These are phyloP conservation scores for Phytophthora colocasiae DNA, from an alignment of 352 stramenopile genomes.

Conservation along the genomic window DNA sequence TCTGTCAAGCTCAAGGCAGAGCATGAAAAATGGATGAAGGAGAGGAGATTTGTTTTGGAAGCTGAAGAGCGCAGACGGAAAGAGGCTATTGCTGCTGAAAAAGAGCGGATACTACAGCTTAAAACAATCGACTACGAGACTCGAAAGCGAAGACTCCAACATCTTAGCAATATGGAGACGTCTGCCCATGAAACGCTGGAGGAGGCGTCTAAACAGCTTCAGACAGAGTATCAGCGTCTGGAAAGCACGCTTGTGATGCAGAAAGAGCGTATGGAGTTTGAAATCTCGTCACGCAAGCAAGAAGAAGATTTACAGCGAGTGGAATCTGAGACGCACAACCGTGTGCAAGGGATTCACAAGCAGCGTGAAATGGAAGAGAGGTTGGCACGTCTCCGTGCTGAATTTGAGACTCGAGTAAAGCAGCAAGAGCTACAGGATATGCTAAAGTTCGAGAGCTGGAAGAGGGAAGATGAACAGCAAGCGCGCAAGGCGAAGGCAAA, in stretches of 20 bases:
- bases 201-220: conserved; percentile 64
- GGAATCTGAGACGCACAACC: conserved; percentile 77
- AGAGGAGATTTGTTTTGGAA: conserved; percentile 60
- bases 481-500: conserved; percentile 40
- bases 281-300: conserved; percentile 70
- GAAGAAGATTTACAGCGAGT: conserved; percentile 80
- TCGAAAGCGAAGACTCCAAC: conserved; percentile 63
- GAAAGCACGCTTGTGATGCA: conserved; percentile 60
- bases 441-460: conserved; percentile 78
- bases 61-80: conserved; percentile 70
- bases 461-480: conserved; percentile 67
- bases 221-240: conserved; percentile 67
- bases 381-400: conserved; percentile 64
- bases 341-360: conserved; percentile 65
- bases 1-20: conserved; percentile 60
- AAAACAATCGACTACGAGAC: conserved; percentile 82
- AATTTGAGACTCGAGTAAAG: conserved; percentile 77
- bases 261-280: conserved; percentile 71
- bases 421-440: conserved; percentile 79
- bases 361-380: conserved; percentile 72
- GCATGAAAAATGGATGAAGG: conserved; percentile 71
- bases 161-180: conserved; percentile 66
- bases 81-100: conserved; percentile 70
- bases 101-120: conserved; percentile 65
- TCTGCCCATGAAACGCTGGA: conserved; percentile 70